These are phyloP conservation scores for Beauveria brongniartii DNA, from an alignment of 2,329 filamentous ascomycete genomes.

Conservation along the genomic window DNA sequence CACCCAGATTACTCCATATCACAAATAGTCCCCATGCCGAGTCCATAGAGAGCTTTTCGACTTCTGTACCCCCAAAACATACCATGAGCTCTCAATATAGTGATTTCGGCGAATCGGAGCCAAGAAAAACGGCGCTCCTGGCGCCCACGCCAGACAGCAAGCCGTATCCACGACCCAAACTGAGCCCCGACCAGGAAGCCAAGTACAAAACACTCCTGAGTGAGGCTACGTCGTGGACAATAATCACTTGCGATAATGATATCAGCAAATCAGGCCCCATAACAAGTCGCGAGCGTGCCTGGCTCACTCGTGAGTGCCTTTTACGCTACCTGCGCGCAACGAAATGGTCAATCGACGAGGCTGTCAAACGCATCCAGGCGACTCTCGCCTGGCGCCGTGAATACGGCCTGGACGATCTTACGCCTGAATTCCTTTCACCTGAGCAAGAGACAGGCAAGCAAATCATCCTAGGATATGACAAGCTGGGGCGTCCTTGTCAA, in stretches of 20 bases:
- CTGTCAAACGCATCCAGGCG: slow-evolving; percentile 68
- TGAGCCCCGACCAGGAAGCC: slow-evolving; percentile 67
- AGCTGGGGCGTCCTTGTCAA: slow-evolving; percentile 72
- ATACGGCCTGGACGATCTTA: slow-evolving; percentile 73
- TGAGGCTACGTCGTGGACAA: slow-evolving; percentile 62
- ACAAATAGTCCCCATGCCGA: no score
- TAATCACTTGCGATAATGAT: slow-evolving; percentile 47
- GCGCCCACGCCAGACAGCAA: slow-evolving; percentile 48
- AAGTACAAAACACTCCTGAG: slow-evolving; percentile 77
- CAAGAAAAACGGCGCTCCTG: slow-evolving; percentile 47
- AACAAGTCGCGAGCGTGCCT: slow-evolving; percentile 73
- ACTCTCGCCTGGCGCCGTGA: slow-evolving; percentile 86
- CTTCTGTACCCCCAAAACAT: no score
- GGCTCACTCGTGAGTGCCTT: slow-evolving; percentile 86
- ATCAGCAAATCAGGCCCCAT: slow-evolving; percentile 56
- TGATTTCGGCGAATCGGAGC: not conserved
- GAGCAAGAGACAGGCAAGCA: slow-evolving; percentile 98
- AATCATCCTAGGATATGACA: slow-evolving; percentile 80
- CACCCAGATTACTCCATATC: no score
- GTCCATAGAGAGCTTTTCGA: no score
- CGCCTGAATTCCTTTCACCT: slow-evolving; percentile 77
- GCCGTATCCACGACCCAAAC: slow-evolving; percentile 45
- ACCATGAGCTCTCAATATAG: not conserved
- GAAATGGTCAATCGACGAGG: slow-evolving; percentile 74
- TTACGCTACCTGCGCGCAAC: slow-evolving; percentile 88